Evolutionary conservation across 176 grass and related monocot genomes (phyloP), one percentile per base, ranked within the genome.

Genomic region (Thalia dealbata): DNA sequence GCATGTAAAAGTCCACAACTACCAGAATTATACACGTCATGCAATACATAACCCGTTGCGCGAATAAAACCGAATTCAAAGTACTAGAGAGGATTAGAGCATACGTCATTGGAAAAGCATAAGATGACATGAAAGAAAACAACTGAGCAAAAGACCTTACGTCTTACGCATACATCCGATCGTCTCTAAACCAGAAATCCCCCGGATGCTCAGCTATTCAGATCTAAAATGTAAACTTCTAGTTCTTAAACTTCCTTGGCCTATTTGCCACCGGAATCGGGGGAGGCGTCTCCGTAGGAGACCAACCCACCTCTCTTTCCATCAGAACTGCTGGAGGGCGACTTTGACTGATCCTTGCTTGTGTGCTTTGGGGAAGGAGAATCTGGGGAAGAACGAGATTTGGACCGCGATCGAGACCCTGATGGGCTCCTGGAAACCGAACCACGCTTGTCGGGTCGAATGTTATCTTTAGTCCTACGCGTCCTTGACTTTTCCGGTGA

Each of bases 261-360:
- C 50, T 72, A 72, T 52, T 72, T 72, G 24, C 48, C 48, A 52
- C 25, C 10, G 11, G 32, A 78, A 78, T 97, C 89, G 0, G 93
- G 89, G 38, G 89, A 88, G 22, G 64, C 89, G 79, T 99, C 95
- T 64, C 87, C 95, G 28, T 99, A 99, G 14, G 90, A 99, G 60
- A 99, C 95, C 63, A 99, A 79, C 24, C 95, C n/a, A n/a, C n/a
- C 85, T 51, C 84, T 97, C 73, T 88, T 99, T 62, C 84, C 90
- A 46, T 86, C 95, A 63, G 87, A 87, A 71, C 89, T 91, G 61
- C 25, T 81, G 30, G 95, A 91, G 15, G 79, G 65, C 25, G 92
- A 92, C 35, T 26, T 71, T 3, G 87, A 88, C 67, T 88, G 88
- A 3, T 83, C 85, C 54, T 76, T 67, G 73, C 81, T 92, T 25